These are phyloP conservation scores for Kluyveromyces lactis DNA, from an alignment of 805 yeast genomes.

Conservation along the genomic window DNA sequence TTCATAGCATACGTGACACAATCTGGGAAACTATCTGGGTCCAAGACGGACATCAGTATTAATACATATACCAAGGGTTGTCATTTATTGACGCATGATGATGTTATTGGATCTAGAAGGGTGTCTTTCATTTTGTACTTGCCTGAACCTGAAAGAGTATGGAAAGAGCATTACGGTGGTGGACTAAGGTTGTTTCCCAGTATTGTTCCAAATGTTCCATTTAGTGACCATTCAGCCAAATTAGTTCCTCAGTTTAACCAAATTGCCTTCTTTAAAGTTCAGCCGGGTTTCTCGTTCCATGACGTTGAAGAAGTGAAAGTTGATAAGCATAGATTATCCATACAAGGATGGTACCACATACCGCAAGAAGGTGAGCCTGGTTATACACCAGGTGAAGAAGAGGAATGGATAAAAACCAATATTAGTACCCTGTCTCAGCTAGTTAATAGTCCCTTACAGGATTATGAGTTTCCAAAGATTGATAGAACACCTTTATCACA, in stretches of 20 bases:
- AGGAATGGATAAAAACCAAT: constrained; percentile 46
- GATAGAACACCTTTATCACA: constrained; percentile 34
- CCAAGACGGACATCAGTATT: constrained; percentile 84
- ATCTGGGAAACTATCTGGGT: constrained; percentile 85
- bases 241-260: constrained; percentile 93
- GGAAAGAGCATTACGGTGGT: constrained; percentile 95
- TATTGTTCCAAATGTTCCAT: constrained; percentile 82
- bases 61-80: constrained; percentile 90
- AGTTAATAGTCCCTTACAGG: constrained; percentile 67
- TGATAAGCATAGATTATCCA: constrained; percentile 82
- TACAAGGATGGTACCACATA: constrained; percentile 98
- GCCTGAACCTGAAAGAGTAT: constrained; percentile 82
- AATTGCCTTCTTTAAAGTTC: constrained; percentile 90
- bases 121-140: constrained; percentile 87
- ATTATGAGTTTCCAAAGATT: constrained; percentile 74
- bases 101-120: constrained; percentile 91
- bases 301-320: constrained; percentile 96
- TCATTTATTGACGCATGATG: constrained; percentile 92
- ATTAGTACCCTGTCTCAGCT: constrained; percentile 74
- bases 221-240: constrained; percentile 58
- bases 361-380: constrained; percentile 94
- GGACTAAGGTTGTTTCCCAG: constrained; percentile 81
- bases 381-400: constrained; percentile 73
- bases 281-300: constrained; percentile 94
- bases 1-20: constrained; percentile 69